These are phyloP conservation scores for Phialemonium atrogriseum DNA, from an alignment of 2,329 filamentous ascomycete genomes.

Conservation along the genomic window DNA sequence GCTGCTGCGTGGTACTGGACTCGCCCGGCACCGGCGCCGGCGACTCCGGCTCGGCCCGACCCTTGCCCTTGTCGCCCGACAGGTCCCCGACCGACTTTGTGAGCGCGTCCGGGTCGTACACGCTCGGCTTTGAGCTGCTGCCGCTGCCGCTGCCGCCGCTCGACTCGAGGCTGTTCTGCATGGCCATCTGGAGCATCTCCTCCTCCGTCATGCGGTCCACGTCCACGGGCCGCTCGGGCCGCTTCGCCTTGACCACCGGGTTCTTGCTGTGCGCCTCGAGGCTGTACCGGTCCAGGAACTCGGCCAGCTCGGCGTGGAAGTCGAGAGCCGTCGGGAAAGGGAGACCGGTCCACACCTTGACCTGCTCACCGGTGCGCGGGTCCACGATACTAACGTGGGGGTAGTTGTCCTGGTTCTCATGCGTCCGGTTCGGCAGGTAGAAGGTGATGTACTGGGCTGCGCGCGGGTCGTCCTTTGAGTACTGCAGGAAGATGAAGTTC, in stretches of 20 bases:
- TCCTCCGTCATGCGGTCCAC: slow-evolving; percentile 91
- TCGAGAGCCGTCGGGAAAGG: slow-evolving; percentile 69
- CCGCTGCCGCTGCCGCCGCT: slow-evolving; percentile 28
- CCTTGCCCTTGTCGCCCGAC: slow-evolving; percentile 13
- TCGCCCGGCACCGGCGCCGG: slow-evolving; percentile 28
- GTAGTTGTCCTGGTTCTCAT: slow-evolving; percentile 81
- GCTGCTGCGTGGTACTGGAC: too few relatives aligned
- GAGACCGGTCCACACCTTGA: slow-evolving; percentile 88
- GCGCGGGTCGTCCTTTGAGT: slow-evolving; percentile 73
- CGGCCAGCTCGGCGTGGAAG: slow-evolving; percentile 84
- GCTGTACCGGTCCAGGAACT: slow-evolving; percentile 96
- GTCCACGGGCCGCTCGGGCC: slow-evolving; percentile 55
- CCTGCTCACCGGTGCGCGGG: slow-evolving; percentile 89
- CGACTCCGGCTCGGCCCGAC: slow-evolving; percentile 19
- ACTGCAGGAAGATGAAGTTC: slow-evolving; percentile 94
- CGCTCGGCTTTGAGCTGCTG: slow-evolving; percentile 36
- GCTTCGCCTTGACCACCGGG: slow-evolving; percentile 74
- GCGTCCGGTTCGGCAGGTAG: slow-evolving; percentile 65
- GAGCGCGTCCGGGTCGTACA: slow-evolving; percentile 78
- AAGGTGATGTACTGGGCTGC: slow-evolving; percentile 80
- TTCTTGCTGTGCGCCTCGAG: slow-evolving; percentile 84
- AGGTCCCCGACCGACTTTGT: slow-evolving; percentile 52
- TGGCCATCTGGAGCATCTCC: slow-evolving; percentile 90
- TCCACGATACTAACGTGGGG: slow-evolving; percentile 95
- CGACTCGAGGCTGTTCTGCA: slow-evolving; percentile 76